These are phyloP conservation scores for Malus sylvestris DNA, from an alignment of 306 rosid genomes.

Conservation along the genomic window DNA sequence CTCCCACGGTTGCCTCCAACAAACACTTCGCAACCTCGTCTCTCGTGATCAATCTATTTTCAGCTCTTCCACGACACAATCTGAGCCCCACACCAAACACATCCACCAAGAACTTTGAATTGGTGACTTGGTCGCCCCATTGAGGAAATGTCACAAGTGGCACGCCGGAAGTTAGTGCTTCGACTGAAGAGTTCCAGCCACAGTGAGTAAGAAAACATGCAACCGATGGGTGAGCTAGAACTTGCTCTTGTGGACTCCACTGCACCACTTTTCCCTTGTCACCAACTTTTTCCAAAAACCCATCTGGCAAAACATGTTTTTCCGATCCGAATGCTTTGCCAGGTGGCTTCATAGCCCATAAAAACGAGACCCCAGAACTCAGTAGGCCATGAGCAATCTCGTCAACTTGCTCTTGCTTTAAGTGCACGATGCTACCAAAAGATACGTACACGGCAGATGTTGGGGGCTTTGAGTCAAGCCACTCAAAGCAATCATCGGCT, in stretches of 20 bases:
- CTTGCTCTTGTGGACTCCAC: conserved; percentile 68
- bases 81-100: conserved; percentile 30
- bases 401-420: conserved; percentile 44
- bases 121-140: conserved; percentile 78
- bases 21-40: conserved; percentile 32
- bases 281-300: conserved; percentile 31
- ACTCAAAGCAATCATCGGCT: conserved; percentile 44
- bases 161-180: conserved; percentile 44
- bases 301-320: conserved; percentile 35
- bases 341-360: conserved; percentile 62
- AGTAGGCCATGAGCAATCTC: conserved; percentile 61
- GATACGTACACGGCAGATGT: conserved; percentile 57
- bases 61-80: conserved; percentile 31
- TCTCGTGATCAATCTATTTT: conserved; percentile 17
- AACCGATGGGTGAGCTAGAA: conserved; percentile 47
- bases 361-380: conserved; percentile 35
- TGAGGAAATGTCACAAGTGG: conserved; percentile 66
- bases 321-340: background rate
- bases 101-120: conserved; percentile 58
- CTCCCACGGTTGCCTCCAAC: conserved; percentile 33
- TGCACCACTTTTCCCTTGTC: conserved; percentile 46
- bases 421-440: conserved; percentile 49
- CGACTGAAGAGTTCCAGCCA: conserved; percentile 77
- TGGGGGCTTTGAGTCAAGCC: conserved; percentile 41
- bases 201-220: conserved; percentile 65